Base-by-base conservation (phyloP, 2,329 filamentous ascomycete genomes). In the Ophiostoma pallidulum region DNA sequence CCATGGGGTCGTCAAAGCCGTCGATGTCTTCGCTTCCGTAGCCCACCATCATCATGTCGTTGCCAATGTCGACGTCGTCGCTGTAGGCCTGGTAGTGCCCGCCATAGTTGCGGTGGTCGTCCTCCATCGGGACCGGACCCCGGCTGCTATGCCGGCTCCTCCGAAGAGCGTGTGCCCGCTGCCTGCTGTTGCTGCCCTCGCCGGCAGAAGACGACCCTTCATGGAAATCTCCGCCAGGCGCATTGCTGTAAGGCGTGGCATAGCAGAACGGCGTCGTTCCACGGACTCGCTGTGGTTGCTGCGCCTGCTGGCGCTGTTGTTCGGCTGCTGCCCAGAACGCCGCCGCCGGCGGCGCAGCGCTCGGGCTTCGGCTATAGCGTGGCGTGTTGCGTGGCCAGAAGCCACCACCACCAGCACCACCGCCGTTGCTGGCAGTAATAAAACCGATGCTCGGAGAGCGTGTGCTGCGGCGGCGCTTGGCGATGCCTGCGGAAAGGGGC, bases 191-290 rank as follows among this genome's bases (percentile, higher is more conserved):
- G 19, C 43, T 31, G 28, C 44, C 32, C 8, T 37, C 32, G 18
- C 44, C 40, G n/a, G 19, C 28, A 22, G 35, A 41, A 2, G 41
- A 39, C 18, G 40, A 38, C n/a, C 53, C 53, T 3, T 57, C 56
- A 8, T 66, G 64, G 16, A 64, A 53, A 46, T 74, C 48, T 10
- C 28, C 38, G 12, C 68, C 61, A 1, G 77, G 71, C 4, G 70
- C 75, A 51, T 80, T 82, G 57, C 83, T 88, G 59, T 82, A 73
- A 0, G 85, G 85, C 0, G 85, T 90, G 3, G 83, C 82, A 57
- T 89, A 89, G n/a, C 79, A 80, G 54, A 80, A 80, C 0, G 82
- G 83, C 0, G 74, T 78, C 12, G 68, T 69, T 62, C 28, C 71
- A 63, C 45, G 60, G 58, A 57, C 61, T 55, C 61, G 61, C 38